Evolutionary conservation across 495 filamentous ascomycete species (phyloP), one percentile per base, ranked within the genome.

Genomic region (Astrothelium subdiscretum): DNA sequence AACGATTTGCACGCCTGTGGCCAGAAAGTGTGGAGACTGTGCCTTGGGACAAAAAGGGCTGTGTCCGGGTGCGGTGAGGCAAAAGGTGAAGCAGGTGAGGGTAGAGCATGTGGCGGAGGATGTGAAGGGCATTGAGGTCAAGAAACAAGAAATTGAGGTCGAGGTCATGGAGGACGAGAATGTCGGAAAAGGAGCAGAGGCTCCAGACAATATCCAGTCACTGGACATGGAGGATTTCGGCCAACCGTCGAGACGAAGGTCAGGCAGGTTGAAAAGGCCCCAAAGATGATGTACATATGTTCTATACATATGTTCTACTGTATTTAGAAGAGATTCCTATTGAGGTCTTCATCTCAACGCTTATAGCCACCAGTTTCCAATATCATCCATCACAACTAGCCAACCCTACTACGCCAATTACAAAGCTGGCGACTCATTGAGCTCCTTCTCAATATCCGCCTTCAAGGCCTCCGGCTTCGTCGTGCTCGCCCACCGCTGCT

Each of bases 381-480:
- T 11, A 27, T 24, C 8, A 12, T 29, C 29, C n/a, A 26, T 27
- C n/a, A n/a, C n/a, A n/a, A n/a, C n/a, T 29, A 5, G 2, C 8
- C 20, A 11, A 26, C 24, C n/a, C 2, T 27, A 11, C 2, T 27
- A 29, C 0, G 48, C 5, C 20, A 54, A 27, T 29, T 29, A 54
- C 24, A 24, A 54, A 29, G 48, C 20, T 10, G n/a, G 24, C 29
- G 48, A 4, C 20, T 8, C 24, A 15, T 79, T 78, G 66, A 96
- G 74, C 79, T 90, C 90, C 72, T 86, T 81, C 70, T 91, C 70
- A 69, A 98, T 92, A 2, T 75, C 70, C 54, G 74, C 74, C 81
- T 92, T 85, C 72, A 98, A 71, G 35, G 72, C 75, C 78, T 90
- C 89, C 0, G 94, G 94, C 82, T 91, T 96, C 12, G 87, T 89